Evolutionary conservation across 805 yeast genomes (phyloP).

Genomic region (Sugiyamaella lignohabitans): DNA sequence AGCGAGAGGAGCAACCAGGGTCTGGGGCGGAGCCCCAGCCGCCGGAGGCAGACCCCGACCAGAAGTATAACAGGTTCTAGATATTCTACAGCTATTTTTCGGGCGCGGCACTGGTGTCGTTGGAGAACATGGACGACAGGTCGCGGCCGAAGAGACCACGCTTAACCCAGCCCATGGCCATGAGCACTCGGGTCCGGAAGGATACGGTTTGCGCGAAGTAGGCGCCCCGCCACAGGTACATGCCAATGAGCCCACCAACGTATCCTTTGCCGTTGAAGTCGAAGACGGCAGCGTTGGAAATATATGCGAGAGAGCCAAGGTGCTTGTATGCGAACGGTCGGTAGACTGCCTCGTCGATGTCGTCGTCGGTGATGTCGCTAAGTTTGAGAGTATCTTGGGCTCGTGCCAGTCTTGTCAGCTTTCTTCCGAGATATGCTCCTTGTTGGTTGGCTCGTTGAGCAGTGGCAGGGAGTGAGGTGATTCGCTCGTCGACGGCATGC

Average conservation of each 20-base stretch:
- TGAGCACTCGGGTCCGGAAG: conserved; percentile 52
- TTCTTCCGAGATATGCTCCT: conserved; percentile 58
- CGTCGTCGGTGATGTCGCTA: conserved; percentile 45
- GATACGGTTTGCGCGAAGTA: conserved; percentile 65
- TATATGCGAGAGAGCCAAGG: conserved; percentile 60
- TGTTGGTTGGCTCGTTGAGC: conserved; percentile 72
- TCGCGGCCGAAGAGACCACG: conserved; percentile 39
- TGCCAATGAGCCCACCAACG: conserved; percentile 62
- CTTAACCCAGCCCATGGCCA: conserved; percentile 64
- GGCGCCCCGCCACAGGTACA: conserved; percentile 67
- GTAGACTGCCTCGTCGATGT: conserved; percentile 48
- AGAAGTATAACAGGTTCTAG: background rate
- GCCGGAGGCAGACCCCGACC: background rate
- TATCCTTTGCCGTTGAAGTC: conserved; percentile 55
- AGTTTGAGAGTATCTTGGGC: conserved; percentile 39
- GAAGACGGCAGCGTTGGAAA: conserved; percentile 66
- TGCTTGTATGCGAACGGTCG: conserved; percentile 59
- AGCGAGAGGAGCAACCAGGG: background rate
- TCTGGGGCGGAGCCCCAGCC: background rate
- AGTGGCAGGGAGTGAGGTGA: conserved; percentile 65
- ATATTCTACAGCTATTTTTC: background rate
- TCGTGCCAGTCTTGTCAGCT: conserved; percentile 47
- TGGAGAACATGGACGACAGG: conserved; percentile 16
- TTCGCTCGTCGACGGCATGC: conserved; percentile 52
- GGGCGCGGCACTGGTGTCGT: background rate